phyloP scores from a whole-genome alignment of 148 eudicot genomes.

The Rhododendron molle region DNA sequence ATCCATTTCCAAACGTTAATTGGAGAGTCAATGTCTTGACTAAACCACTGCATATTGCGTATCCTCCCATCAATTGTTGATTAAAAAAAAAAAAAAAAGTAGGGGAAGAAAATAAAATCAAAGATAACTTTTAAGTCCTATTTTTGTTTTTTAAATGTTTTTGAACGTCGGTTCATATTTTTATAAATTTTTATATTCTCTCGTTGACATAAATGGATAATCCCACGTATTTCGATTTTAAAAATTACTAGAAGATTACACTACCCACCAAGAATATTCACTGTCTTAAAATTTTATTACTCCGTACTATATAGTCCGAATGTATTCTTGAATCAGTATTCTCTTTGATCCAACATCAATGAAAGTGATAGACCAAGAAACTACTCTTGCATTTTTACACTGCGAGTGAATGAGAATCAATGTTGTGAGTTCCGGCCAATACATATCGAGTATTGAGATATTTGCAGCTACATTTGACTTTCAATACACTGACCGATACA shows the following conservation, averaged over 20 bases:
- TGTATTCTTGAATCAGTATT: not conserved
- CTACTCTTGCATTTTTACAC: not conserved
- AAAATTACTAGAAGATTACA: not conserved
- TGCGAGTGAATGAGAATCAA: not conserved
- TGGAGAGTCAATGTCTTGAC: not conserved
- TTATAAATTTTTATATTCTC: not conserved
- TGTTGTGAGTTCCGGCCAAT: not conserved
- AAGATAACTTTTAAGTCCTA: not conserved
- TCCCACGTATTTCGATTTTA: not conserved
- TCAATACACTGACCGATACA: not conserved
- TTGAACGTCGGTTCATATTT: not conserved
- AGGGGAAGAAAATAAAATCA: not conserved
- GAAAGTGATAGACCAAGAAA: not conserved
- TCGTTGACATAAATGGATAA: not conserved
- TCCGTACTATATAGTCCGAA: too few relatives aligned
- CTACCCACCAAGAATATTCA: not conserved
- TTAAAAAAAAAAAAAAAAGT: not conserved
- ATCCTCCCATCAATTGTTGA: not conserved
- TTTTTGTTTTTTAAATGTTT: not conserved
- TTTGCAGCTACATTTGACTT: not conserved
- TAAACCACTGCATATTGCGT: not conserved
- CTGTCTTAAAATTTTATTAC: not conserved
- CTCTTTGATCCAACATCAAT: not conserved
- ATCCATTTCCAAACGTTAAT: slow-evolving; percentile 8
- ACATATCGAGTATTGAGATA: not conserved